Evolutionary conservation across 2,329 filamentous ascomycete species (phyloP).

Genomic region (Aspergillus amoenus): DNA sequence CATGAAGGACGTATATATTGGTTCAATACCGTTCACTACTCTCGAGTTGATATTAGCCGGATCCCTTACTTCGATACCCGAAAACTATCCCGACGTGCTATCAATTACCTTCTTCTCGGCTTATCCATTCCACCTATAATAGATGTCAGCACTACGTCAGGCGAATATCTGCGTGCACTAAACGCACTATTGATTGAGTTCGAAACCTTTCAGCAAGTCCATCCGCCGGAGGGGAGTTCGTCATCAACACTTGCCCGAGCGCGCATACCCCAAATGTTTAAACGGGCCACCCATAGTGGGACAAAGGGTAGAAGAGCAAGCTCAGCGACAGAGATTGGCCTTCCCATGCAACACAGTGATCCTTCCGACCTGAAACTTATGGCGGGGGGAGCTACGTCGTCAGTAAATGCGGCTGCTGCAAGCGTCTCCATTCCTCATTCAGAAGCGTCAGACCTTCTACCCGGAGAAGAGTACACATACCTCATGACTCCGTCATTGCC

Average conservation of each 20-base stretch:
- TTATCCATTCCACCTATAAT: constrained; percentile 86
- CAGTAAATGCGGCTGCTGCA: constrained; percentile 38
- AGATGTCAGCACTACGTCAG: constrained; percentile 74
- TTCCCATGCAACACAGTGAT: constrained; percentile 52
- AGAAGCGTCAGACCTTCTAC: constrained; percentile 62
- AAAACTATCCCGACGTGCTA: constrained; percentile 84
- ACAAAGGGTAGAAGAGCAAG: constrained; percentile 60
- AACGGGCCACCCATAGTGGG: constrained; percentile 58
- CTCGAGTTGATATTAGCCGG: constrained; percentile 72
- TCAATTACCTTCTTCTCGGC: constrained; percentile 89
- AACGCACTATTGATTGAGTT: constrained; percentile 87
- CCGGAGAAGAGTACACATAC: constrained; percentile 84
- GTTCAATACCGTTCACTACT: constrained; percentile 96
- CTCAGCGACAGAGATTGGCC: constrained; percentile 60
- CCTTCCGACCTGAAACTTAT: constrained; percentile 49
- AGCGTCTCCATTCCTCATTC: constrained; percentile 44
- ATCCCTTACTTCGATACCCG: constrained; percentile 83
- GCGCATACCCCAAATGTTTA: constrained; percentile 81
- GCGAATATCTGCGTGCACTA: constrained; percentile 84
- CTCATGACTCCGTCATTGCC: constrained; percentile 88
- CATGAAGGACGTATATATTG: constrained; percentile 95
- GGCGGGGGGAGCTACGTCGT: constrained; percentile 40
- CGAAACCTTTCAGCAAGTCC: constrained; percentile 86
- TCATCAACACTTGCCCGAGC: constrained; percentile 72
- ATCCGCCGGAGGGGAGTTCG: constrained; percentile 71